Base-by-base conservation (phyloP, 768 basidiomycete genomes). In the Psilocybe subaeruginosa region DNA sequence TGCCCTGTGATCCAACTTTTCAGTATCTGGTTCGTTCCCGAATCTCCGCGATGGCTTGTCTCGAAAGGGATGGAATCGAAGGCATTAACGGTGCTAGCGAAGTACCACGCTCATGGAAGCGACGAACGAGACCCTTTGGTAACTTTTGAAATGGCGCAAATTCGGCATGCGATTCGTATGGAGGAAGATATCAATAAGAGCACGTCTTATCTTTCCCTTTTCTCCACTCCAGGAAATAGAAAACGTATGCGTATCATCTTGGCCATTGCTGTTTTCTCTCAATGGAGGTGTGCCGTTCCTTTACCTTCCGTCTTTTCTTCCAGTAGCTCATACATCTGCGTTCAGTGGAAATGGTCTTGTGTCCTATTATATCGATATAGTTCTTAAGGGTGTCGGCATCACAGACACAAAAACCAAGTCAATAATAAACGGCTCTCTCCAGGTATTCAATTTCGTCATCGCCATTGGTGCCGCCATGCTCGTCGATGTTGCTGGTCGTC, bases 331-430 rank as follows among this genome's bases (percentile, higher is more conserved):
- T 63, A 33, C 49, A 1, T 9, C 35, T 45, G 11, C 30, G 35
- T 52, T 8, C 58, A 86, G 86, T 54, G 88, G 88, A 1, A 90
- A 89, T 56, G 89, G 88, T 14, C 74, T 91, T 33, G 84, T 90
- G 1, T 88, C 87, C 1, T 90, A 88, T 72, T 92, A 92, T 69
- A 89, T 92, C 64, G 84, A 88, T 63, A 74, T 88, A 14, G 82
- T 91, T 3, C 73, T 92, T 46, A 81, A 85, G 47, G 82, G 85
- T 43, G 82, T 92, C 16, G 89, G 89, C 0, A 82, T 92, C 60
- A 77, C 74, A 0, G 71, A 73, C 45, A 76, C 85, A 0, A 75
- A 77, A 27, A 85, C 83, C 1, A 86, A 79, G 63, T 69, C 72
- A 3, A 54, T 65, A 30, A 63, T 59, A 31, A 68, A 67, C 45